phyloP scores from a whole-genome alignment of 2,329 filamentous ascomycete species.

The Pseudocercospora eumusae region DNA sequence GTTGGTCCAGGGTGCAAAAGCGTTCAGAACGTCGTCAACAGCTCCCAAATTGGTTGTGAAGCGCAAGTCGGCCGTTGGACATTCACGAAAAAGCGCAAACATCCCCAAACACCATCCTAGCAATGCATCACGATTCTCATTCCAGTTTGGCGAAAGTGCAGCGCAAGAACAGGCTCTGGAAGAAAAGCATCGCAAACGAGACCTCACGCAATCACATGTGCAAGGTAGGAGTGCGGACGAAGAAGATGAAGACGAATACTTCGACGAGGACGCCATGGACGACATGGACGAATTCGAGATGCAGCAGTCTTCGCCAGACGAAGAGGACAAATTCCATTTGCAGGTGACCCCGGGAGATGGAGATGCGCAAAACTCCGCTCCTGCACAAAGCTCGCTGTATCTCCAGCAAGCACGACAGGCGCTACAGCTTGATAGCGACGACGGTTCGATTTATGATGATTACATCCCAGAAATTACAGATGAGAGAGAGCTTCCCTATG shows the following conservation, averaged over 20 bases:
- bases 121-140: slow-evolving; percentile 77
- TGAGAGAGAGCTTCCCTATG: slow-evolving; percentile 33
- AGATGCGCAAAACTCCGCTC: slow-evolving; percentile 5
- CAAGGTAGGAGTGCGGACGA: slow-evolving; percentile 28
- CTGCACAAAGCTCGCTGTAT: slow-evolving; percentile 24
- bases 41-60: slow-evolving; percentile 36
- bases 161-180: slow-evolving; percentile 69
- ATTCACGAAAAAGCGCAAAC: slow-evolving; percentile 27
- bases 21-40: slow-evolving; percentile 19
- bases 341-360: slow-evolving; percentile 13
- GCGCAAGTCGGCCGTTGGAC: slow-evolving; percentile 35
- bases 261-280: slow-evolving; percentile 47
- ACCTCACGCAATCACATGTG: slow-evolving; percentile 18
- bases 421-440: slow-evolving; percentile 22
- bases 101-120: slow-evolving; percentile 55
- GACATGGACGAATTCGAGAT: slow-evolving; percentile 51
- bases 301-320: slow-evolving; percentile 21
- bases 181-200: slow-evolving; percentile 59
- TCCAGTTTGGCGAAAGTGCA: slow-evolving; percentile 71
- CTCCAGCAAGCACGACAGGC: slow-evolving; percentile 28
- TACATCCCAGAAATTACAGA: slow-evolving; percentile 25
- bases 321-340: slow-evolving; percentile 1
- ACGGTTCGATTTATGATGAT: slow-evolving; percentile 45
- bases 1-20: slow-evolving; percentile 13
- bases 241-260: slow-evolving; percentile 41